A percentile compares a stretch with the other conserved stretches of the same genome.
phyloP scores from a whole-genome alignment of 1,284 basidiomycete species.

The Apiotrichum gracile region DNA sequence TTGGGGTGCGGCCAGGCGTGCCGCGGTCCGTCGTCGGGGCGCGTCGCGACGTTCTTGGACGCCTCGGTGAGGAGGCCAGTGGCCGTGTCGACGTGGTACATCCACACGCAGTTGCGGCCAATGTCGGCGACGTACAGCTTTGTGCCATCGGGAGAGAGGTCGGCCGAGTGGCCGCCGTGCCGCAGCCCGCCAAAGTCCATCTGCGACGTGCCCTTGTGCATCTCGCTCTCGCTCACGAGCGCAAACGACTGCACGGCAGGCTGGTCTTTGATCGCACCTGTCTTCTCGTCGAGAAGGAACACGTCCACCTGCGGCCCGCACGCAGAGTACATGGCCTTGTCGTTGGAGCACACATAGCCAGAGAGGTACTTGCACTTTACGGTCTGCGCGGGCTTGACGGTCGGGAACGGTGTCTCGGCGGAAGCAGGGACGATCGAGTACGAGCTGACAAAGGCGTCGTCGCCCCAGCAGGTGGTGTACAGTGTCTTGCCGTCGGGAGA shows the following conservation, averaged over 20 bases:
- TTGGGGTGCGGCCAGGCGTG: constrained; percentile 46
- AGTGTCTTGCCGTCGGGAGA: constrained; percentile 17
- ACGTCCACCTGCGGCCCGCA: constrained; percentile 47
- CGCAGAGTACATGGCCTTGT: constrained; percentile 43
- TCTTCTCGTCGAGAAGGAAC: constrained; percentile 29
- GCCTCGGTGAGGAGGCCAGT: constrained; percentile 30
- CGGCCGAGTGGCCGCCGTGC: constrained; percentile 37
- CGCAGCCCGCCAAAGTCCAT: constrained; percentile 41
- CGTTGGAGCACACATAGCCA: constrained; percentile 33
- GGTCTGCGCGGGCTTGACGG: constrained; percentile 16
- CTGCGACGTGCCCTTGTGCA: constrained; percentile 12
- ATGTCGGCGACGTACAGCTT: constrained; percentile 42
- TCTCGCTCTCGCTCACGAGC: constrained; percentile 9
- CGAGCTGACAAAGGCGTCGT: constrained; percentile 25
- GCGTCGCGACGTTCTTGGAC: constrained; percentile 40
- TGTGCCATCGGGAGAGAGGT: constrained; percentile 37
- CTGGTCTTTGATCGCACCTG: constrained; percentile 30
- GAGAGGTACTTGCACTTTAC: constrained; percentile 29
- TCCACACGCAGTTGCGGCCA: constrained; percentile 47
- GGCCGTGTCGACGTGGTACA: constrained; percentile 35
- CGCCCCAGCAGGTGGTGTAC: constrained; percentile 38
- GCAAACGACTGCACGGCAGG: constrained; percentile 16
- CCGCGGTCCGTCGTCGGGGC: constrained; percentile 44
- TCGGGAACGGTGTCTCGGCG: constrained; percentile 6
- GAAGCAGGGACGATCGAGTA: constrained; percentile 19